Percentiles rank a stretch among this genome's conserved stretches.
Evolutionary conservation across 106 monocot genomes (phyloP).

Genomic region (Acanthochlamys bracteata): DNA sequence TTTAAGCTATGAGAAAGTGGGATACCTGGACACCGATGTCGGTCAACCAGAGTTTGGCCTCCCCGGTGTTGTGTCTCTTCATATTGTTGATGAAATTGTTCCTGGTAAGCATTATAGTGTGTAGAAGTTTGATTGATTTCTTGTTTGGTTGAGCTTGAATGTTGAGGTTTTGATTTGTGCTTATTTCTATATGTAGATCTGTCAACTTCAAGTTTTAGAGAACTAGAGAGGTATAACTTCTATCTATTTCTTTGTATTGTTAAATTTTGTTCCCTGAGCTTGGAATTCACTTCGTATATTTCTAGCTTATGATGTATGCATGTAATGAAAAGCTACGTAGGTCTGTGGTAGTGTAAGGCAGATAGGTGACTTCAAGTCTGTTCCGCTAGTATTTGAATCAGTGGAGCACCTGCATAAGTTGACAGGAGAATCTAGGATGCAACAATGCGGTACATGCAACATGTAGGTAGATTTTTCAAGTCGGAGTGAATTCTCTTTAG

Average conservation of each 20-base stretch:
- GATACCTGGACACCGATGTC: conserved; percentile 78
- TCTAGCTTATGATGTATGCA: too few species aligned
- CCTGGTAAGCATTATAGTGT: conserved; percentile 20
- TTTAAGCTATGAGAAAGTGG: conserved; percentile 51
- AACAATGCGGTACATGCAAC: too few species aligned
- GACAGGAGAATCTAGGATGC: too few species aligned
- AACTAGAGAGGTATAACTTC: conserved; percentile 43
- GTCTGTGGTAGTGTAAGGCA: too few species aligned
- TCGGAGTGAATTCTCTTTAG: too few species aligned
- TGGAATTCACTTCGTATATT: neutral
- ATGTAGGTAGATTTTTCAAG: too few species aligned
- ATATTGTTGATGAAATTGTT: conserved; percentile 40
- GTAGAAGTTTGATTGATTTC: neutral
- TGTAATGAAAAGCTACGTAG: too few species aligned
- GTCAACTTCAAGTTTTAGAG: conserved; percentile 24
- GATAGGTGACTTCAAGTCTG: too few species aligned
- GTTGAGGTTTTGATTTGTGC: neutral
- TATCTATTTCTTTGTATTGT: neutral
- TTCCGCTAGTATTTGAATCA: too few species aligned
- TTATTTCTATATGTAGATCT: conserved; percentile 43
- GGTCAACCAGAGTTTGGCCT: conserved; percentile 76
- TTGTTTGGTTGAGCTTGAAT: neutral
- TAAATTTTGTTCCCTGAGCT: neutral
- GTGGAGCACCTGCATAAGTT: too few species aligned
- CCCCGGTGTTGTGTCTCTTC: conserved; percentile 67